These are phyloP conservation scores for Mortierella sp. DNA, from an alignment of 371 early-diverging fungal species.

Conservation along the genomic window DNA sequence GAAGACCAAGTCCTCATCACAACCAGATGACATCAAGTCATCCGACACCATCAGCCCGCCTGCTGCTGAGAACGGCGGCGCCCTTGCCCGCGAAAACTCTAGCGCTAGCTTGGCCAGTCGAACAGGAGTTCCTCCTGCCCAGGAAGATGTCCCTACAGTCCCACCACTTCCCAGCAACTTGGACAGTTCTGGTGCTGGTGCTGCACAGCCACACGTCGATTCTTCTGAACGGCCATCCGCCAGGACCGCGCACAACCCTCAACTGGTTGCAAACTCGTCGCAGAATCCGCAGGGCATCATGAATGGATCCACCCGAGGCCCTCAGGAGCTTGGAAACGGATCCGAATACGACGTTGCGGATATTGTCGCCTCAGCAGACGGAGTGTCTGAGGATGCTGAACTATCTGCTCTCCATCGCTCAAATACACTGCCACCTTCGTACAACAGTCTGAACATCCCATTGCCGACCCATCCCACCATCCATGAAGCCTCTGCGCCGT, in stretches of 20 bases:
- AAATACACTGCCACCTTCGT: conserved; percentile 34
- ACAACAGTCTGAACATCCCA: conserved; percentile 49
- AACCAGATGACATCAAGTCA: too few species aligned
- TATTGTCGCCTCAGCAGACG: neutral
- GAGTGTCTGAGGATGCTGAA: neutral
- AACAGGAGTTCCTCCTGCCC: conserved; percentile 1
- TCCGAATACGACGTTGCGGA: too few species aligned
- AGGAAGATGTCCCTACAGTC: neutral
- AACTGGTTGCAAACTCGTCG: conserved; percentile 18
- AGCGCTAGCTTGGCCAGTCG: conserved; percentile 32
- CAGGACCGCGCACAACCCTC: conserved; percentile 18
- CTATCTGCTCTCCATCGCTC: conserved; percentile 10
- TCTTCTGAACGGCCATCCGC: neutral
- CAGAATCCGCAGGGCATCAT: neutral
- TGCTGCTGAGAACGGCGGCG: conserved; percentile 1
- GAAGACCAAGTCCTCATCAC: too few species aligned
- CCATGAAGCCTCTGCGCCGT: conserved; percentile 32
- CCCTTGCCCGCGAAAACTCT: conserved; percentile 9
- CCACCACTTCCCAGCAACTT: conserved; percentile 13
- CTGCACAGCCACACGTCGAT: conserved; percentile 18
- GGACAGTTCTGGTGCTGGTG: conserved; percentile 18
- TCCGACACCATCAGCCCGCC: neutral
- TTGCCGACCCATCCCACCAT: conserved; percentile 17
- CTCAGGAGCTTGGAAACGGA: too few species aligned
- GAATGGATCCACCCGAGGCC: too few species aligned